Evolutionary conservation across 1,284 basidiomycete species (phyloP), one percentile per base, ranked within the genome.

Genomic region (Stygiomarasmius scandens): DNA sequence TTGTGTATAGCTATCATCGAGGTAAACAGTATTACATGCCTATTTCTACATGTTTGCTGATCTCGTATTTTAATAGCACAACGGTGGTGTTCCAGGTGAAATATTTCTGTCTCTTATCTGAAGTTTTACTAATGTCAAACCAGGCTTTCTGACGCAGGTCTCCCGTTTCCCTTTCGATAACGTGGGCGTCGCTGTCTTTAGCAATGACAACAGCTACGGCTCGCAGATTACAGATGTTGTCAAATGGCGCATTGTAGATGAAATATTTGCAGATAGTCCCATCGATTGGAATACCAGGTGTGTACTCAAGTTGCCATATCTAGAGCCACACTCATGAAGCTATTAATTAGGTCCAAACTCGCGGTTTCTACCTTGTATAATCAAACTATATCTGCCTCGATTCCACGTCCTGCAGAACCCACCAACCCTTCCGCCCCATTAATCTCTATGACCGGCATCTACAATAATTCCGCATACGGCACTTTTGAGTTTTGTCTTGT

Each of bases 91-190:
- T n/a, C n/a, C n/a, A 12, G 29, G 5, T 32, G 29, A 32, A 5
- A 32, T n/a, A n/a, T n/a, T 12, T 32, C 29, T 32, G 29, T 32
- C 12, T 32, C 29, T 32, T 12, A 12, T 32, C 29, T 5, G 12
- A n/a, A n/a, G n/a, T n/a, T n/a, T n/a, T n/a, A n/a, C n/a, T n/a
- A n/a, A n/a, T n/a, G n/a, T n/a, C n/a, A n/a, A n/a, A n/a, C n/a
- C n/a, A 69, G 67, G 67, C n/a, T 67, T 66, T 47, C 54, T 58
- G 20, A 63, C 63, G 3, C 50, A 59, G 41, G 44, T 69, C 12
- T 58, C 62, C 29, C 59, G 66, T 47, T 58, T 67, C 20, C 67
- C 67, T 6, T 59, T 55, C 44, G 66, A 66, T 22, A 58, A 61
- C 24, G 12, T 69, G 12, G 67, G 67, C 11, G 56, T 69, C 20